Evolutionary conservation across 2,329 filamentous ascomycete genomes (phyloP), one percentile per base, ranked within the genome.

Genomic region (Aspergillus sp.): DNA sequence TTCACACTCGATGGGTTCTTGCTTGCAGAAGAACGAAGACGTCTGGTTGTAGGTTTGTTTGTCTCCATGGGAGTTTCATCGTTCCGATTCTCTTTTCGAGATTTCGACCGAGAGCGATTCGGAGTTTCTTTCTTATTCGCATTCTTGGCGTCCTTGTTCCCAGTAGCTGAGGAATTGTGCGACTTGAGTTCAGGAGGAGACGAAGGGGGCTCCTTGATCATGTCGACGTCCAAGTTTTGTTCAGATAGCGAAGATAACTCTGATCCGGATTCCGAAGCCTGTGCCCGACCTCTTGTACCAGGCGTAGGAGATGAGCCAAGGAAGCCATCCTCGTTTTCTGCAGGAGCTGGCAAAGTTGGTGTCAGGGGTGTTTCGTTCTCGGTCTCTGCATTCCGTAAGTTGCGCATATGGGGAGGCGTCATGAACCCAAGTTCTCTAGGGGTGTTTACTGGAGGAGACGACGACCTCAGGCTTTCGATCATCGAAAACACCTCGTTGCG

Each of bases 401-500:
- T 49, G 30, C 55, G 59, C 34, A 62, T 43, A 40, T 58, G 56
- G 2, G 56, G 54, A 9, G 61, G 63, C 5, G 62, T 64, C 31
- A 57, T 52, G 33, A 59, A 56, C 31, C 52, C 59, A 27, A 52
- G 39, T 46, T 54, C 44, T 45, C 49, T 54, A 46, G 57, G 56
- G 42, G 63, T 50, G 53, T 61, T 41, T 5, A 48, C 47, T 5
- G 58, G 54, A 2, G 65, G 65, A 9, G 64, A 65, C 10, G 82
- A 83, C 10, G 82, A 83, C 28, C 74, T 74, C 27, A 90, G 73
- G 13, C 84, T 79, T 1, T 85, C 75, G 53, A 90, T 91, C 49
- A 91, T 71, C 0, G 75, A 75, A 5, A 79, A 77, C 26, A 77
- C 78, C 50, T 85, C 81, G 7, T 66, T 66, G 37, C 76, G 76